Percentiles rank a stretch among this genome's conserved stretches.
These are phyloP conservation scores for Pseudogymnoascus sp. DNA, from an alignment of 2,329 filamentous ascomycete species.

Conservation along the genomic window DNA sequence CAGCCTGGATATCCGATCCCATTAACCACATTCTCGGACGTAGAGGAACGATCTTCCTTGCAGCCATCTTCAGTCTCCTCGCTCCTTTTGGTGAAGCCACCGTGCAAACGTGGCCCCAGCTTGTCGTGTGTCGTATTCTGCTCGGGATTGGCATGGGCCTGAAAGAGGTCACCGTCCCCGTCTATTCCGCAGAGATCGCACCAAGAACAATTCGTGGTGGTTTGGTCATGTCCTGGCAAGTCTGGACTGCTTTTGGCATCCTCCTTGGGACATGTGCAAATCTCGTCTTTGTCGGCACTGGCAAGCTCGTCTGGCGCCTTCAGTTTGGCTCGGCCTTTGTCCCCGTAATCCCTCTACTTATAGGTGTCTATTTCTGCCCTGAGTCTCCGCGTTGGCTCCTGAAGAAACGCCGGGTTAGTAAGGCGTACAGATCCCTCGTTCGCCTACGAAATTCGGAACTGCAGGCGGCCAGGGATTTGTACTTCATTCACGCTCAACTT, in stretches of 20 bases:
- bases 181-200: slow-evolving; percentile 46
- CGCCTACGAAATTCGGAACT: slow-evolving; percentile 46
- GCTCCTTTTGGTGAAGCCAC: slow-evolving; percentile 51
- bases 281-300: slow-evolving; percentile 44
- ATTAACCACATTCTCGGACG: slow-evolving; percentile 56
- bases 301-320: slow-evolving; percentile 50
- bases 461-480: slow-evolving; percentile 52
- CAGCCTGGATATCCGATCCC: slow-evolving; percentile 61
- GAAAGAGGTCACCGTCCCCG: slow-evolving; percentile 39
- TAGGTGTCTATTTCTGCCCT: slow-evolving; percentile 57
- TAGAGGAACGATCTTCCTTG: slow-evolving; percentile 64
- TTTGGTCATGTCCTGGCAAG: slow-evolving; percentile 77
- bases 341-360: slow-evolving; percentile 46
- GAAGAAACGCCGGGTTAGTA: slow-evolving; percentile 36
- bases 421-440: slow-evolving; percentile 49
- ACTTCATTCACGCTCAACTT: slow-evolving; percentile 57
- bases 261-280: slow-evolving; percentile 36
- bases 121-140: slow-evolving; percentile 45
- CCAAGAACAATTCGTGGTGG: slow-evolving; percentile 47
- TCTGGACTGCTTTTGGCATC: slow-evolving; percentile 58
- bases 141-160: slow-evolving; percentile 54
- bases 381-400: slow-evolving; percentile 59
- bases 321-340: slow-evolving; percentile 59
- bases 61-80: slow-evolving; percentile 49
- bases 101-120: slow-evolving; percentile 49